Conservation (phyloP, 2,329 filamentous ascomycete genomes). For the Nemania bipapillata region DNA sequence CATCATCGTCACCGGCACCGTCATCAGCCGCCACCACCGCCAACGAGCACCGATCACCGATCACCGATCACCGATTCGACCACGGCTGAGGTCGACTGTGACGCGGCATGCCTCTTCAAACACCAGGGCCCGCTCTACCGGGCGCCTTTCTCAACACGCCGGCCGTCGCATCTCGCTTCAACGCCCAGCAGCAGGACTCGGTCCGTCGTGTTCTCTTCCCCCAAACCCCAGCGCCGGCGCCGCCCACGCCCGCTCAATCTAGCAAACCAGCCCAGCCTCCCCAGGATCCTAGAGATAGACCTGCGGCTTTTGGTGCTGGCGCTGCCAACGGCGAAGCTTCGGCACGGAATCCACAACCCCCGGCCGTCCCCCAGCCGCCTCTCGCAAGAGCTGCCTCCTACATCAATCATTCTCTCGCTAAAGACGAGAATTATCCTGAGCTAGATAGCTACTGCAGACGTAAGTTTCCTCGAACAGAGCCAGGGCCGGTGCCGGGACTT, state of each 20-base stretch:
- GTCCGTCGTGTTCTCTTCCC: constrained; percentile 65
- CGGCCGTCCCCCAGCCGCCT: constrained; percentile 58
- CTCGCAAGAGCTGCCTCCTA: constrained; percentile 82
- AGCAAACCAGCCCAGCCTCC: constrained; percentile 36
- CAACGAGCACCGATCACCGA: background rate
- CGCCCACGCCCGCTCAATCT: too few species aligned
- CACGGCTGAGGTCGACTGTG: constrained; percentile 12
- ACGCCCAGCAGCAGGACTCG: constrained; percentile 56
- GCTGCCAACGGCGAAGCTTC: constrained; percentile 41
- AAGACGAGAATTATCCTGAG: constrained; percentile 85
- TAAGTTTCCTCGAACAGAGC: constrained; percentile 61
- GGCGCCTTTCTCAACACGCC: constrained; percentile 82
- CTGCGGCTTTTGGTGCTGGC: constrained; percentile 34
- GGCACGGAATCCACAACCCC: constrained; percentile 47
- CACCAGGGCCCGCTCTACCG: constrained; percentile 77
- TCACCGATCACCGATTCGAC: constrained; percentile 1
- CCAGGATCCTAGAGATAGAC: constrained; percentile 32
- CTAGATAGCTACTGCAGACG: constrained; percentile 89
- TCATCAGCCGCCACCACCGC: background rate
- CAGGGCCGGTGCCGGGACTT: background rate
- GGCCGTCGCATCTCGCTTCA: constrained; percentile 65
- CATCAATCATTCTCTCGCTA: constrained; percentile 80
- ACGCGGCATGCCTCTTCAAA: constrained; percentile 64
- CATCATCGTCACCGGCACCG: background rate
- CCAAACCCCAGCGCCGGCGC: constrained; percentile 38